Evolutionary conservation across 2,329 filamentous ascomycete genomes (phyloP), one percentile per base, ranked within the genome.

Genomic region (Aspergillus sp.): DNA sequence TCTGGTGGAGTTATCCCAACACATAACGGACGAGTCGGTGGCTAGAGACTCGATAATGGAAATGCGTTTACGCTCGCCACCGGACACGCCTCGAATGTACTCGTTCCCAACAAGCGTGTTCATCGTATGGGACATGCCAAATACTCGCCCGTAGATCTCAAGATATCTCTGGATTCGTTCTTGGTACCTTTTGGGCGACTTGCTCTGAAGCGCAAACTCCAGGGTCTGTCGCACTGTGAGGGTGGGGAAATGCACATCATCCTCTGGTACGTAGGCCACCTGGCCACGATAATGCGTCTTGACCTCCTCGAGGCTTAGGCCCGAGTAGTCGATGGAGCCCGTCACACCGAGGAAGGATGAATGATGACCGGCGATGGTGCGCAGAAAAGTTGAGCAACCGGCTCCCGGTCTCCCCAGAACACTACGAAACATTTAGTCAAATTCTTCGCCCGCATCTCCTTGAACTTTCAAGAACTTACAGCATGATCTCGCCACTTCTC

Each of bases 1-100:
- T 49, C 90, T 80, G 0, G 89, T 92, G 0, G 85, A 87, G 69
- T 92, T 92, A 66, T 92, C 89, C 87, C 88, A 92, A 58, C 86
- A 87, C 47, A 87, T 85, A 1, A 92, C 85, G 0, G 87, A 86
- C 0, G 86, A 85, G 69, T 88, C 87, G 1, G 87, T 87, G 3
- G 88, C 87, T 10, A 92, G 76, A 0, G 87, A 89, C 71, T 92
- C 89, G 2, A 88, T 87, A 61, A 92, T 90, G 0, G 85, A 88
- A 1, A 90, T 88, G 60, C 89, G 86, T 69, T 92, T 92, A 45
- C 89, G 79, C 74, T 92, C 90, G 55, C 90, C 90, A 62, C 90
- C 90, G 42, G 86, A 89, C 0, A 92, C 86, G 66, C 90, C 90
- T 26, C 88, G 65, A 29, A 73, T 71, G 45, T 69, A 72, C 56